phyloP scores from a whole-genome alignment of 176 grass and related monocot genomes.

The Bromus sterilis region DNA sequence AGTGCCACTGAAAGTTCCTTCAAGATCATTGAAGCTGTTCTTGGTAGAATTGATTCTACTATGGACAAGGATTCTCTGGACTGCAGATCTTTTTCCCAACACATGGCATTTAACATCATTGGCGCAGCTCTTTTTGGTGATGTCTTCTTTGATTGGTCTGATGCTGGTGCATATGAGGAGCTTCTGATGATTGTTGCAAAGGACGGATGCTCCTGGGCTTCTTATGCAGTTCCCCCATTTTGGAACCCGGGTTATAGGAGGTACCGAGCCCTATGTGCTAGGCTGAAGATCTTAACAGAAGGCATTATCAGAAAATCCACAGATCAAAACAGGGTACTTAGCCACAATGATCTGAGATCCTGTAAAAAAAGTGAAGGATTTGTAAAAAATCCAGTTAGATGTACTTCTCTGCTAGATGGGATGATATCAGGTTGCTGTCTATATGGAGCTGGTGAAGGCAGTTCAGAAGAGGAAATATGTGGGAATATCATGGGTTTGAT shows the following conservation, averaged over 20 bases:
- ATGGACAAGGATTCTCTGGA: conserved; percentile 49
- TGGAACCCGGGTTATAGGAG: conserved; percentile 86
- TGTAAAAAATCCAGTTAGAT: not conserved
- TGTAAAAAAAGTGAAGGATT: conserved; percentile 21
- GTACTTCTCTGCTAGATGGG: conserved; percentile 24
- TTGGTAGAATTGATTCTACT: conserved; percentile 36
- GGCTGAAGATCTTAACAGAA: conserved; percentile 57
- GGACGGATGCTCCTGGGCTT: conserved; percentile 91
- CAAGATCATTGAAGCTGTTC: conserved; percentile 44
- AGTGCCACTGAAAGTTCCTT: conserved; percentile 20
- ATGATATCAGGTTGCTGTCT: conserved; percentile 18
- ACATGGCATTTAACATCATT: conserved; percentile 71
- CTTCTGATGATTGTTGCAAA: conserved; percentile 73
- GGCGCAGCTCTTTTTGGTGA: conserved; percentile 73
- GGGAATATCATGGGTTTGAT: conserved; percentile 77
- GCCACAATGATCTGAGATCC: conserved; percentile 14
- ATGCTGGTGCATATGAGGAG: conserved; percentile 58
- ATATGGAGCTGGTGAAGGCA: conserved; percentile 24
- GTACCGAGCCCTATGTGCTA: conserved; percentile 46
- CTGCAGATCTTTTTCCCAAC: conserved; percentile 52
- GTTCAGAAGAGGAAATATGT: conserved; percentile 66
- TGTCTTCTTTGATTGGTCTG: conserved; percentile 72
- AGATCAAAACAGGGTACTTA: conserved; percentile 18
- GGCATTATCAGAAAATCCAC: conserved; percentile 38
- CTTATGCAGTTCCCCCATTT: conserved; percentile 61